phyloP scores from a whole-genome alignment of 208 protist genomes.

The Wallacemonas sp. region DNA sequence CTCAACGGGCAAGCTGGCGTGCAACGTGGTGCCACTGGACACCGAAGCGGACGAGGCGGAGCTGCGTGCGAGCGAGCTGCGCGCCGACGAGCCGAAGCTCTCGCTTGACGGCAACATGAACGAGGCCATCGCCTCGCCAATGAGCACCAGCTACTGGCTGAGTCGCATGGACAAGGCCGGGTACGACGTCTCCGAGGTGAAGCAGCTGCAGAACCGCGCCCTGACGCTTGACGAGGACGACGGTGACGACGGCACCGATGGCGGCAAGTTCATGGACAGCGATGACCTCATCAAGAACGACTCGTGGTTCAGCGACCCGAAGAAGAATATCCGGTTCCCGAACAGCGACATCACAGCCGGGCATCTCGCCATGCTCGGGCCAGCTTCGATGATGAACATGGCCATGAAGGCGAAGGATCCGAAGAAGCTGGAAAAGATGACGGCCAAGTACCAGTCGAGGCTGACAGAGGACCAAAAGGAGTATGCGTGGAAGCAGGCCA shows the following conservation, averaged over 20 bases:
- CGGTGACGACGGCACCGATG: constrained; percentile 49
- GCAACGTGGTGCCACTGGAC: constrained; percentile 67
- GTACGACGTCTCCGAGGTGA: constrained; percentile 84
- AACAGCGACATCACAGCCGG: constrained; percentile 84
- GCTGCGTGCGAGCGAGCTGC: constrained; percentile 54
- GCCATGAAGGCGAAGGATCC: constrained; percentile 84
- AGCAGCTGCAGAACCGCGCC: constrained; percentile 68
- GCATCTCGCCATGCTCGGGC: constrained; percentile 79
- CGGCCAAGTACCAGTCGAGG: constrained; percentile 76
- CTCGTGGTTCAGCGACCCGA: constrained; percentile 85
- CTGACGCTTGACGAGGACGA: constrained; percentile 70
- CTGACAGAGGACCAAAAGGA: constrained; percentile 88
- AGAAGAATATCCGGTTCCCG: constrained; percentile 78
- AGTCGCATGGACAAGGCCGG: constrained; percentile 78
- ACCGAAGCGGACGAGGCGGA: constrained; percentile 57
- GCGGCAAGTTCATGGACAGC: constrained; percentile 70
- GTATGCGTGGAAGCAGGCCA: constrained; percentile 85
- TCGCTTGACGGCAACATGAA: constrained; percentile 68
- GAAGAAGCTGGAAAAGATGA: constrained; percentile 84
- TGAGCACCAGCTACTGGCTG: constrained; percentile 90
- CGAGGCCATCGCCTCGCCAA: constrained; percentile 84
- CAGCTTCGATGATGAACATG: constrained; percentile 90
- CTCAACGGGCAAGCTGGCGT: constrained; percentile 58
- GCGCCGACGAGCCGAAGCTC: constrained; percentile 38
- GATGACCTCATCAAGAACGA: constrained; percentile 90